A percentile compares a stretch with the other conserved stretches of the same genome.
Evolutionary conservation across 495 filamentous ascomycete genomes (phyloP).

Genomic region (Podospora comata): DNA sequence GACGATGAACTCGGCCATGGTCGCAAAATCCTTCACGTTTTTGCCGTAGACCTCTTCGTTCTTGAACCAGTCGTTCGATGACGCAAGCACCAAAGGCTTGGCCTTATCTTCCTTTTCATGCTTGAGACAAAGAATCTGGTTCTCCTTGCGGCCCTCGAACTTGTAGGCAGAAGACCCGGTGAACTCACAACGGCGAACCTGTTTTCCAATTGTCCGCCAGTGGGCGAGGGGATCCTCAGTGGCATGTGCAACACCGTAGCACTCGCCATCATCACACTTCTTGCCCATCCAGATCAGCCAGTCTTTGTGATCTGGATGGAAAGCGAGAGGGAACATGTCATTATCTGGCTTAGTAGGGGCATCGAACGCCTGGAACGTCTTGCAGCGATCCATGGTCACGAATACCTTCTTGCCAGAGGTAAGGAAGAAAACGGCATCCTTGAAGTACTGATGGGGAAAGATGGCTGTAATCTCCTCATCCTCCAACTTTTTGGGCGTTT

Average conservation of each 20-base stretch:
- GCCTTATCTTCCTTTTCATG: conserved; percentile 63
- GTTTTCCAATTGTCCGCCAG: conserved; percentile 66
- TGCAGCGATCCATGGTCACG: conserved; percentile 74
- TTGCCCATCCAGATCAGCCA: conserved; percentile 90
- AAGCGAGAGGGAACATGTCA: conserved; percentile 52
- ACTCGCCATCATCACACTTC: conserved; percentile 53
- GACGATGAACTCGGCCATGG: conserved; percentile 91
- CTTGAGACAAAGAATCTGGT: conserved; percentile 80
- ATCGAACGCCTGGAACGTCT: conserved; percentile 64
- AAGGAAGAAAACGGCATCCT: conserved; percentile 81
- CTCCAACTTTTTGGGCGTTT: conserved; percentile 51
- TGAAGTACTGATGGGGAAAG: conserved; percentile 70
- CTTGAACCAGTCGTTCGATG: conserved; percentile 72
- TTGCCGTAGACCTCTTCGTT: conserved; percentile 54
- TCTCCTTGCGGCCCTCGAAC: conserved; percentile 60
- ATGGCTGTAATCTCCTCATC: conserved; percentile 63
- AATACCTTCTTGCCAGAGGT: conserved; percentile 64
- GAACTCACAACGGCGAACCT: conserved; percentile 78
- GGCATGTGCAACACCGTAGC: conserved; percentile 67
- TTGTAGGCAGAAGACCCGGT: conserved; percentile 60
- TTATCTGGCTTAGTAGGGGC: conserved; percentile 40
- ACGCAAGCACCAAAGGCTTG: conserved; percentile 65
- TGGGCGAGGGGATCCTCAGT: conserved; percentile 70
- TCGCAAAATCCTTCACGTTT: conserved; percentile 80
- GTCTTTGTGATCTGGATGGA: conserved; percentile 76